phyloP scores from a whole-genome alignment of 257 asterid species.

The Rhazya stricta region DNA sequence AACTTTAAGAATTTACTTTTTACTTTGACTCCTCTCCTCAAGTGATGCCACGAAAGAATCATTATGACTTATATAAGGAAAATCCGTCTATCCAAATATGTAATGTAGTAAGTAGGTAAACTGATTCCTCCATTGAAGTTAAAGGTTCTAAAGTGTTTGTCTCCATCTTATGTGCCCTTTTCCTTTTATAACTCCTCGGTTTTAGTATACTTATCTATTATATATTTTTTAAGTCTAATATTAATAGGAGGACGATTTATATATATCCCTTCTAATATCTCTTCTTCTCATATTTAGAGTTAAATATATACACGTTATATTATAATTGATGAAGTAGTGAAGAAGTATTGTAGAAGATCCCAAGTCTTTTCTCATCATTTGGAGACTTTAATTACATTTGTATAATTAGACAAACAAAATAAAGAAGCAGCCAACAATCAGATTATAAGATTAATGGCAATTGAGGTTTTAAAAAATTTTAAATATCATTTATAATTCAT shows the following conservation, averaged over 20 bases:
- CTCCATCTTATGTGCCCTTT: not conserved
- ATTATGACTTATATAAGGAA: not conserved
- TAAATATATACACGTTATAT: too few relatives aligned
- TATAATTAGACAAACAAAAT: not conserved
- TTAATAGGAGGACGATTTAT: too few relatives aligned
- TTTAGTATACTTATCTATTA: too few relatives aligned
- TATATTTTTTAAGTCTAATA: too few relatives aligned
- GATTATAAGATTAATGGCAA: too few relatives aligned
- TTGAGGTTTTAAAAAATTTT: too few relatives aligned
- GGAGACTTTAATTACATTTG: not conserved
- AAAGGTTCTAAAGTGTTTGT: not conserved
- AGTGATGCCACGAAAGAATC: not conserved
- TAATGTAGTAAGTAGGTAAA: not conserved
- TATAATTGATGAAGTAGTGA: too few relatives aligned
- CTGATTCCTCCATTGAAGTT: not conserved
- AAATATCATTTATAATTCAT: too few relatives aligned
- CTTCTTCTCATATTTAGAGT: too few relatives aligned
- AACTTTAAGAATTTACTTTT: constrained; percentile 7
- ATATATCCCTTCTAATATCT: too few relatives aligned
- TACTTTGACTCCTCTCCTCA: not conserved
- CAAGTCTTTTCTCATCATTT: too few relatives aligned
- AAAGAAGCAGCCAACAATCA: not conserved
- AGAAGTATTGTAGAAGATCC: too few relatives aligned
- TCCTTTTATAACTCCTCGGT: not conserved
- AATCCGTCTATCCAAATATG: not conserved